Conservation (phyloP, 257 asterid genomes). For the Nicotiana sylvestris region DNA sequence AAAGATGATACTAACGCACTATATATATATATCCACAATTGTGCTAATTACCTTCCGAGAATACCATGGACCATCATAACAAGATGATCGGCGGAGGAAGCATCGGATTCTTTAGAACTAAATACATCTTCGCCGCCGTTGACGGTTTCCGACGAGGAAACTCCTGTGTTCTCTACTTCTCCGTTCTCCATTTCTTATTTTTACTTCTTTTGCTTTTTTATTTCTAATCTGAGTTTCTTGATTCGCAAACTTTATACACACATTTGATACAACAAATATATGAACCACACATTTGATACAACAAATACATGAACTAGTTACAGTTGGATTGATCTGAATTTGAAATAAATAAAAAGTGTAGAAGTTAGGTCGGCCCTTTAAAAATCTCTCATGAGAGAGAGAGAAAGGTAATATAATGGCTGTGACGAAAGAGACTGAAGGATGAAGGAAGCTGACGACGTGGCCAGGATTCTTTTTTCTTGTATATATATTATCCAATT, state of each 20-base stretch:
- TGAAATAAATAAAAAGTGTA: not conserved
- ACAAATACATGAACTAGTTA: not conserved
- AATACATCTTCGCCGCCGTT: slow-evolving; percentile 71
- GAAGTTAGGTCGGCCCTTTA: not conserved
- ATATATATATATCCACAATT: not conserved
- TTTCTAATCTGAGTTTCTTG: not conserved
- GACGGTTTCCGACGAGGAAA: slow-evolving; percentile 52
- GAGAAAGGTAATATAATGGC: not conserved
- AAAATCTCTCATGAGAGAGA: not conserved
- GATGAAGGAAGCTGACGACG: not conserved
- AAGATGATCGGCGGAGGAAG: slow-evolving; percentile 82
- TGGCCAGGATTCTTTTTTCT: not conserved
- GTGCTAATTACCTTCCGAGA: slow-evolving; percentile 71
- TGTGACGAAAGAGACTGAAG: not conserved
- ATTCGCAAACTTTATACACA: not conserved
- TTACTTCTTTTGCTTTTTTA: not conserved
- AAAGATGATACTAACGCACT: not conserved
- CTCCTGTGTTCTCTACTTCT: slow-evolving; percentile 27
- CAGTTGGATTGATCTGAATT: not conserved
- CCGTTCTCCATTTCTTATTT: slow-evolving; percentile 38
- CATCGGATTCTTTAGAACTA: slow-evolving; percentile 53
- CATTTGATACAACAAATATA: not conserved
- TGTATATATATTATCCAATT: no score
- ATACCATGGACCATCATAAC: slow-evolving; percentile 96
- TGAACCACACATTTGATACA: not conserved